These are phyloP conservation scores for Pythium aristosporum DNA, from an alignment of 352 stramenopile species.

Conservation along the genomic window DNA sequence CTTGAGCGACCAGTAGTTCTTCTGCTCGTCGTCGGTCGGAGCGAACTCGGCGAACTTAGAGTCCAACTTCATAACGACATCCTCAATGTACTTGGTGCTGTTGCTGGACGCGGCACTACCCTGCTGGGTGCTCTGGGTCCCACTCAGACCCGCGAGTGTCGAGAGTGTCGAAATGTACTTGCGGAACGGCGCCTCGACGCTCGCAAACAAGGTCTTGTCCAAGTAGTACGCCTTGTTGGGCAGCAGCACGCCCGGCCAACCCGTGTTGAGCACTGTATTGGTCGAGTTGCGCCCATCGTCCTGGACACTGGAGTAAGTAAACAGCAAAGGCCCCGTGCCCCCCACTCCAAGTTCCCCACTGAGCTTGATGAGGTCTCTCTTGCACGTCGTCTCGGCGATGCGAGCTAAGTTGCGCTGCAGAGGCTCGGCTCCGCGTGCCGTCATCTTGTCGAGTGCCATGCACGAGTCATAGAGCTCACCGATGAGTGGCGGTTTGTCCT, in stretches of 20 bases:
- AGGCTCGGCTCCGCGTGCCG: conserved; percentile 35
- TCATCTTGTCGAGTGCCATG: conserved; percentile 37
- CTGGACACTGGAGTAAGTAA: conserved; percentile 45
- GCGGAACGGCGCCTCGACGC: conserved; percentile 35
- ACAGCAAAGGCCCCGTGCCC: background rate
- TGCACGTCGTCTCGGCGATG: conserved; percentile 32
- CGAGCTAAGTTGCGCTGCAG: conserved; percentile 32
- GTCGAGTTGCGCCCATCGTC: conserved; percentile 83
- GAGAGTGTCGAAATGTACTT: conserved; percentile 47
- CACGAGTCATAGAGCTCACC: conserved; percentile 68
- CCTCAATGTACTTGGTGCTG: conserved; percentile 21
- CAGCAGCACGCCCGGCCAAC: conserved; percentile 70
- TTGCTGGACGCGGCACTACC: conserved; percentile 1
- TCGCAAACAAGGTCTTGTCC: conserved; percentile 39
- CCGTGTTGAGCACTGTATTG: conserved; percentile 72
- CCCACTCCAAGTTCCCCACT: conserved; percentile 38
- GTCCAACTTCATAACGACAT: conserved; percentile 73
- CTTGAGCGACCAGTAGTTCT: conserved; percentile 22
- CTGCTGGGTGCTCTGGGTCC: conserved; percentile 12
- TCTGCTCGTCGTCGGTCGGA: conserved; percentile 59
- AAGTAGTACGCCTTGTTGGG: conserved; percentile 89
- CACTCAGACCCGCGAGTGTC: conserved; percentile 31
- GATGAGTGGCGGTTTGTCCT: conserved; percentile 60
- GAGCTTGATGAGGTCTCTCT: conserved; percentile 38
- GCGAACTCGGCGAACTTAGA: conserved; percentile 41